Base-by-base conservation (phyloP, 306 rosid species). In the Trifolium pratense region DNA sequence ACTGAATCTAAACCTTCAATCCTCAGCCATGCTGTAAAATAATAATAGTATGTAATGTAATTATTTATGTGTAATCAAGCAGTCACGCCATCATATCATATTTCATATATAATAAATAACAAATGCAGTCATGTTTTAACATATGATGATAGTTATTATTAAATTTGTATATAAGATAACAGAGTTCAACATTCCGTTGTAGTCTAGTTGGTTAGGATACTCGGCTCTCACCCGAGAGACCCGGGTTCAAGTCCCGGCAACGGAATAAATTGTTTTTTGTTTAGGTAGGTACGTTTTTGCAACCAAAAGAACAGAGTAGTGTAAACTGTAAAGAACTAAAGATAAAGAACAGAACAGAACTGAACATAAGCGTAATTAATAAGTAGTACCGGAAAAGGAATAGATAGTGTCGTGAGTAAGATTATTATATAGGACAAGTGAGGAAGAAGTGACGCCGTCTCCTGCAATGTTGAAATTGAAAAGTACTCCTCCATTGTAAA, bases 211-310 rank as follows among this genome's bases (percentile, higher is more conserved):
- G 93, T 89, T 6, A 89, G 93, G 91, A 86, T 86, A 84, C 86
- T 84, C 86, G 86, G 89, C 89, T 89, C 91, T 89, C 91, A 89
- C 91, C 87, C 80, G 89, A 89, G 86, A 83, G 91, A 89, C 91
- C 89, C 87, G 91, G 88, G 95, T 87, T 87, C 93, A 16, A 86
- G 82, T 86, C 93, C 91, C 90, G 91, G 90, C 90, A 89, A 87
- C 90, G 87, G 90, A 89, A 83, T n/a, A 1, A 1, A 11, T 40
- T 40, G 31, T 5, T 0, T 1, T 53, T 6, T 6, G 0, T 16
- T 7, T 34, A 4, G 0, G 5, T 31, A 31, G 5, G 0, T 36
- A 7, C 7, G 36, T 5, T 36, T 6, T 36, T 36, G 9, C 1
- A 7, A 16, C 20, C 21, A 4, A 16, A 16, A 16, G 0, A 16